phyloP scores from a whole-genome alignment of 2,329 filamentous ascomycete species.

The Eutypella sp. region DNA sequence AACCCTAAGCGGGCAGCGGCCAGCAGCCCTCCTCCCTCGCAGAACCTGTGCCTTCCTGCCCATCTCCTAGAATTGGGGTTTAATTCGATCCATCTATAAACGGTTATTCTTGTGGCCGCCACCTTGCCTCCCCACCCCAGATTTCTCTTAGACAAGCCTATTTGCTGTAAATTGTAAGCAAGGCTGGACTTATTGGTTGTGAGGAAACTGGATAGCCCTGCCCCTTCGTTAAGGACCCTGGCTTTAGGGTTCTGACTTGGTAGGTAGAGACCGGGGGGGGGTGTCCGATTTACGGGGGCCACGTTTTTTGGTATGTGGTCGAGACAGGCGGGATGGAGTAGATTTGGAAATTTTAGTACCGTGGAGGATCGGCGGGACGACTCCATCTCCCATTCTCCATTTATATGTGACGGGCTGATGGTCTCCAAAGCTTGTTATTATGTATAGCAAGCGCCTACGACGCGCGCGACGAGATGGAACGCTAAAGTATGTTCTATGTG shows the following conservation, averaged over 20 bases:
- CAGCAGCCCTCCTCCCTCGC: too few species aligned
- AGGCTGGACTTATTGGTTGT: not conserved
- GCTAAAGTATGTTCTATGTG: not conserved
- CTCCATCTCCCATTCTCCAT: not conserved
- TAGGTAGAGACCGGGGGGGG: not conserved
- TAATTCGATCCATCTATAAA: constrained; percentile 1
- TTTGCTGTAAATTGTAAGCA: too few species aligned
- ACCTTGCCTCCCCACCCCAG: not conserved
- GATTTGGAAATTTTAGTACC: not conserved
- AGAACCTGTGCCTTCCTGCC: too few species aligned
- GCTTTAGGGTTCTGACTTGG: too few species aligned
- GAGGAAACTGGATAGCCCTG: too few species aligned
- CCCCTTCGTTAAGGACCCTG: too few species aligned
- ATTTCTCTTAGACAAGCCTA: constrained; percentile 11
- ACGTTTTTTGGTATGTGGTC: not conserved
- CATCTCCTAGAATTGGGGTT: not conserved
- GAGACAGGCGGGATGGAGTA: not conserved
- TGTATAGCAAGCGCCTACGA: not conserved
- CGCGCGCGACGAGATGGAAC: too few species aligned
- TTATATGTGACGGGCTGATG: not conserved
- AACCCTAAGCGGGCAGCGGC: too few species aligned
- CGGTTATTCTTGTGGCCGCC: not conserved
- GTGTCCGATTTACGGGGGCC: not conserved
- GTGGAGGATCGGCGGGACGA: not conserved
- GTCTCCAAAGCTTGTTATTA: not conserved